Percentiles rank a stretch among this genome's conserved stretches.
Evolutionary conservation across 495 filamentous ascomycete species (phyloP).

Genomic region (Hypoxylon perforatum): DNA sequence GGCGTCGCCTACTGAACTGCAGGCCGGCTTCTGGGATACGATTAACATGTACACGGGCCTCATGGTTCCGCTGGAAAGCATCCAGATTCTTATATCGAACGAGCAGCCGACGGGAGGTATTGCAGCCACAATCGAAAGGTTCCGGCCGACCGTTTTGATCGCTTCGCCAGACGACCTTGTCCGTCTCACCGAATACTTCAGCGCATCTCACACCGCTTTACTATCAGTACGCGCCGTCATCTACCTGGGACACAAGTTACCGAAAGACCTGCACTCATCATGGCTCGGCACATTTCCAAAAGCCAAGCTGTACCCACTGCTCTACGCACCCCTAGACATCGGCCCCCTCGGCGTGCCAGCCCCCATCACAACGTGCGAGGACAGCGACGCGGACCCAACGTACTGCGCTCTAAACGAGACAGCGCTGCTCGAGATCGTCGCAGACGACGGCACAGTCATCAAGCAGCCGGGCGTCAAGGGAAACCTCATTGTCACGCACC

Average conservation of each 20-base stretch:
- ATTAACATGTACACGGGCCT: conserved; percentile 10
- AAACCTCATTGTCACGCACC: conserved; percentile 15
- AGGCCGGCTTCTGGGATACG: conserved; percentile 13
- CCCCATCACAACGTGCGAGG: not conserved
- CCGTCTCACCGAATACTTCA: conserved; percentile 4
- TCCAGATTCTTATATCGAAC: conserved; percentile 17
- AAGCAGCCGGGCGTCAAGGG: conserved; percentile 12
- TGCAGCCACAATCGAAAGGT: not conserved
- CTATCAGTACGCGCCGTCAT: conserved; percentile 1
- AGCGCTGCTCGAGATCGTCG: conserved; percentile 8
- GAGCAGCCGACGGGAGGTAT: conserved; percentile 2
- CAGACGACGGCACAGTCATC: conserved; percentile 14
- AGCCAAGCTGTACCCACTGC: conserved; percentile 2
- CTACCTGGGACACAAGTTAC: not conserved
- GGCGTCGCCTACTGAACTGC: conserved; percentile 8
- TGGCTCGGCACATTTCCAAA: conserved; percentile 12
- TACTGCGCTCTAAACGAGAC: conserved; percentile 1
- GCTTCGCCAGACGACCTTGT: not conserved
- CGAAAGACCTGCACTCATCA: not conserved
- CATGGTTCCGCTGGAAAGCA: not conserved
- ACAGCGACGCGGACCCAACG: conserved; percentile 4
- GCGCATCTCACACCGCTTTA: not conserved
- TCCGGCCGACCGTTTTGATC: conserved; percentile 4
- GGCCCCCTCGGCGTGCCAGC: conserved; percentile 5
- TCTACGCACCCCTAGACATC: conserved; percentile 8